phyloP scores from a whole-genome alignment of 1,139 yeast species.

The Candida anutae region DNA sequence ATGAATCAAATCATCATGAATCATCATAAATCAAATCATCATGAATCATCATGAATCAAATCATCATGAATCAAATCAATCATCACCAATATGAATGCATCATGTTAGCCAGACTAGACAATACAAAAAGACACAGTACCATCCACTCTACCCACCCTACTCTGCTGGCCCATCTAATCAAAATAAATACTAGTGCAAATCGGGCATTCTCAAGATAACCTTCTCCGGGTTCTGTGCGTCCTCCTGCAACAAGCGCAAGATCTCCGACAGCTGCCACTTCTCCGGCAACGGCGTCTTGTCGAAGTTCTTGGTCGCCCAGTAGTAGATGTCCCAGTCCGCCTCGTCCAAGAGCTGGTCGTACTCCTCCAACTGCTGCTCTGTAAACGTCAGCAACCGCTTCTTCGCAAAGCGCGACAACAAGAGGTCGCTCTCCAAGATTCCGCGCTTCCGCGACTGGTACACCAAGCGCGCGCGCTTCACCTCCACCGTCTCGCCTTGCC shows the following conservation, averaged over 20 bases:
- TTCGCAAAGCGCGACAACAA: constrained; percentile 81
- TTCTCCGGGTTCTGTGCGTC: constrained; percentile 66
- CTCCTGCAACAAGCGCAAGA: constrained; percentile 62
- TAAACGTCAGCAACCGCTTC: constrained; percentile 52
- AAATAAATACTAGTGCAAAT: constrained; percentile 11
- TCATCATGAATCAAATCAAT: too few relatives aligned
- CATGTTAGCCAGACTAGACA: too few relatives aligned
- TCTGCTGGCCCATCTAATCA: too few relatives aligned
- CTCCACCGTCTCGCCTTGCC: constrained; percentile 68
- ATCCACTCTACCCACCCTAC: too few relatives aligned
- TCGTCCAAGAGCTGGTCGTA: constrained; percentile 83
- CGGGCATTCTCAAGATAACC: constrained; percentile 83
- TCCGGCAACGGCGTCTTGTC: constrained; percentile 82
- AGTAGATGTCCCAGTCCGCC: constrained; percentile 96
- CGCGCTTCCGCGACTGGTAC: constrained; percentile 92
- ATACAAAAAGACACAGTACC: too few relatives aligned
- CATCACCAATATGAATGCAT: too few relatives aligned
- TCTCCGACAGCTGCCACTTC: constrained; percentile 62
- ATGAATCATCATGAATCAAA: too few relatives aligned
- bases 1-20: too few relatives aligned
- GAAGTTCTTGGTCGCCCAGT: constrained; percentile 89
- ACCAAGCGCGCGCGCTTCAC: constrained; percentile 77
- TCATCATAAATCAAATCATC: too few relatives aligned
- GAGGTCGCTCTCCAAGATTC: constrained; percentile 88
- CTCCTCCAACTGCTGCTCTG: constrained; percentile 68